Evolutionary conservation across 2,329 filamentous ascomycete species (phyloP).

Genomic region (Pseudofabraea citricarpa): DNA sequence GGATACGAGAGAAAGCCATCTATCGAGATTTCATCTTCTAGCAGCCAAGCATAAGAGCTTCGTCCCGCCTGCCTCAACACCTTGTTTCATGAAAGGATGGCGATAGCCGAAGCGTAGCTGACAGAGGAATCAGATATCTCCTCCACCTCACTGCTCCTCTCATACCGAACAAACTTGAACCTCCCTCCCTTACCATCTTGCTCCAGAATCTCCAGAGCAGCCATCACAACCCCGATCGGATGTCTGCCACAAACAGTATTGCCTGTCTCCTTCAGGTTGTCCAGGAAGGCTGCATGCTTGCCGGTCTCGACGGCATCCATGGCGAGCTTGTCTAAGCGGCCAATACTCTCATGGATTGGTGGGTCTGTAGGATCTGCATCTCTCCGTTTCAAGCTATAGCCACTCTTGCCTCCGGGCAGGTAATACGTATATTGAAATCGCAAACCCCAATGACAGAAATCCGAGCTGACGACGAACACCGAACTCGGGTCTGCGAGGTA

Average conservation of each 20-base stretch:
- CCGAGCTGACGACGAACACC: conserved; percentile 84
- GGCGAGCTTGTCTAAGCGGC: conserved; percentile 69
- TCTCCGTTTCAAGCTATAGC: conserved; percentile 24
- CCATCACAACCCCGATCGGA: conserved; percentile 91
- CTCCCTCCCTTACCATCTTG: conserved; percentile 31
- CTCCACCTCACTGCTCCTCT: conserved; percentile 74
- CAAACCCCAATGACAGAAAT: conserved; percentile 94
- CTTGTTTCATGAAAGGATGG: too few species aligned
- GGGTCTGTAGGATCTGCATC: conserved; percentile 34
- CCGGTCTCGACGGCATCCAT: conserved; percentile 84
- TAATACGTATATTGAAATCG: conserved; percentile 85
- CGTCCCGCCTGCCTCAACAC: too few species aligned
- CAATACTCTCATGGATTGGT: conserved; percentile 80
- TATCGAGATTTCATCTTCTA: too few species aligned
- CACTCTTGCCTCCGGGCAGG: conserved; percentile 38
- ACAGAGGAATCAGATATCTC: conserved; percentile 74
- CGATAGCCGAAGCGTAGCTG: conserved; percentile 92
- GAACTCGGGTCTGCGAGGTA: conserved; percentile 73
- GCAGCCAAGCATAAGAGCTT: too few species aligned
- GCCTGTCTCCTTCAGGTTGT: conserved; percentile 63
- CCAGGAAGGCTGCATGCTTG: conserved; percentile 63
- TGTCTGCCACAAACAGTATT: conserved; percentile 96
- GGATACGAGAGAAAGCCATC: too few species aligned
- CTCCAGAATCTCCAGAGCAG: conserved; percentile 66
- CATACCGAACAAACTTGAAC: conserved; percentile 77